Percentiles rank a stretch among this genome's conserved stretches.
These are phyloP conservation scores for Tetrapisispora phaffii DNA, from an alignment of 805 yeast genomes.

Conservation along the genomic window DNA sequence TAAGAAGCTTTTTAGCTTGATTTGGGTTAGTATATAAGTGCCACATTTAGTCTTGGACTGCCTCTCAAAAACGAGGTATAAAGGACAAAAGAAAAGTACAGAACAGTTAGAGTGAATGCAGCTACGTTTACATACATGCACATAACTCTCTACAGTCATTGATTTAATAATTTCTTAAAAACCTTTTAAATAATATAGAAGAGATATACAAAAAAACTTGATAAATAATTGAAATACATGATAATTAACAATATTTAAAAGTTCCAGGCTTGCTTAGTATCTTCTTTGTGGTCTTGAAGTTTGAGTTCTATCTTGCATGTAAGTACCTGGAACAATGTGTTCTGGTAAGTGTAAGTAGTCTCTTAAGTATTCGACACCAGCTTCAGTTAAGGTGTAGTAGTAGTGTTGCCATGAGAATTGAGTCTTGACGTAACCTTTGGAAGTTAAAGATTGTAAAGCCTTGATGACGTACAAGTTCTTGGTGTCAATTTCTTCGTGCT, in stretches of 20 bases:
- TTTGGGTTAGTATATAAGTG: too few species aligned
- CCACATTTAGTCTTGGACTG: too few species aligned
- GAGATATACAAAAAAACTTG: neutral
- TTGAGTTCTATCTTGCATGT: constrained; percentile 90
- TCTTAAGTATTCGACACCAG: constrained; percentile 97
- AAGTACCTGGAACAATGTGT: constrained; percentile 96
- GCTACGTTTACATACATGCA: neutral
- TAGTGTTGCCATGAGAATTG: constrained; percentile 99
- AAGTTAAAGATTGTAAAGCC: constrained; percentile 98
- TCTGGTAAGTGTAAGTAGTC: constrained; percentile 97
- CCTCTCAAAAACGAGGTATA: too few species aligned
- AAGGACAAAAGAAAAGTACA: too few species aligned
- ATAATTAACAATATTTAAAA: neutral
- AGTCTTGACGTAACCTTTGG: constrained; percentile 98
- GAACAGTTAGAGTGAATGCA: too few species aligned
- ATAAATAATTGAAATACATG: neutral
- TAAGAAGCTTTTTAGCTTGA: too few species aligned
- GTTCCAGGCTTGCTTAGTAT: constrained; percentile 16
- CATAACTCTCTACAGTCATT: neutral
- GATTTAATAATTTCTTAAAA: constrained; percentile 2
- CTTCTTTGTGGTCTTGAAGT: constrained; percentile 53
- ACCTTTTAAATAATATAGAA: constrained; percentile 4
- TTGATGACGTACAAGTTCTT: constrained; percentile 95
- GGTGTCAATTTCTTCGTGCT: constrained; percentile 97
- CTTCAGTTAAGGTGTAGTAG: constrained; percentile 99